These are phyloP conservation scores for Aspergillaceae sp. DNA, from an alignment of 2,329 filamentous ascomycete species.

Conservation along the genomic window DNA sequence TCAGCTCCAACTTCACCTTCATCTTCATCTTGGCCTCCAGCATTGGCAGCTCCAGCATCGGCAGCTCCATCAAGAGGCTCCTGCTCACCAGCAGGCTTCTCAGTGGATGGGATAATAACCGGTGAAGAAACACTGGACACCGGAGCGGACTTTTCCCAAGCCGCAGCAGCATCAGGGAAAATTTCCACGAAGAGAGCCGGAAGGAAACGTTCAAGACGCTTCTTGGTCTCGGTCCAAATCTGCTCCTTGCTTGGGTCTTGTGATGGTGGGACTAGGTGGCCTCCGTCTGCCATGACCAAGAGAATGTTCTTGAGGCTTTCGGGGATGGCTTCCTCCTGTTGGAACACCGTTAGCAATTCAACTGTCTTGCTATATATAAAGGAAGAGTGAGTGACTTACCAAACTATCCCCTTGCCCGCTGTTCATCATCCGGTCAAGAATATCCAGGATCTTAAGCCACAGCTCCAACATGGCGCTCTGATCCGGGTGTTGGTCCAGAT, in stretches of 20 bases:
- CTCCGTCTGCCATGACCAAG: constrained; percentile 86
- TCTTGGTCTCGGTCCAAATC: constrained; percentile 55
- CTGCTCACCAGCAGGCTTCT: constrained; percentile 9
- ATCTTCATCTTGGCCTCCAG: neutral
- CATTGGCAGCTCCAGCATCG: neutral
- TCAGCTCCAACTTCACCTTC: neutral
- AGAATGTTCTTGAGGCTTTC: constrained; percentile 95
- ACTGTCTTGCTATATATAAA: constrained; percentile 6
- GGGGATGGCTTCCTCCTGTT: constrained; percentile 87
- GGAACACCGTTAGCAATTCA: constrained; percentile 2
- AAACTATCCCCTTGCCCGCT: constrained; percentile 84
- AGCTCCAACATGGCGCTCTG: constrained; percentile 85
- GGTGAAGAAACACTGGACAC: constrained; percentile 14
- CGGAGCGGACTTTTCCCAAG: constrained; percentile 13
- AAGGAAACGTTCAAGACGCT: constrained; percentile 52
- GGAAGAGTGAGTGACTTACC: constrained; percentile 45
- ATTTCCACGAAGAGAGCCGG: constrained; percentile 52
- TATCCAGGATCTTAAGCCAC: constrained; percentile 85
- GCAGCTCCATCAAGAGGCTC: constrained; percentile 2
- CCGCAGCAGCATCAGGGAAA: constrained; percentile 41
- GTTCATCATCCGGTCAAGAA: constrained; percentile 94
- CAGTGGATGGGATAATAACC: constrained; percentile 1
- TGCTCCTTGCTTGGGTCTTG: constrained; percentile 43
- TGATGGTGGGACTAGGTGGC: constrained; percentile 65
- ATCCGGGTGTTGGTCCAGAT: constrained; percentile 72